phyloP scores from a whole-genome alignment of 2,329 filamentous ascomycete genomes.

The Fusarium tjaetaba region DNA sequence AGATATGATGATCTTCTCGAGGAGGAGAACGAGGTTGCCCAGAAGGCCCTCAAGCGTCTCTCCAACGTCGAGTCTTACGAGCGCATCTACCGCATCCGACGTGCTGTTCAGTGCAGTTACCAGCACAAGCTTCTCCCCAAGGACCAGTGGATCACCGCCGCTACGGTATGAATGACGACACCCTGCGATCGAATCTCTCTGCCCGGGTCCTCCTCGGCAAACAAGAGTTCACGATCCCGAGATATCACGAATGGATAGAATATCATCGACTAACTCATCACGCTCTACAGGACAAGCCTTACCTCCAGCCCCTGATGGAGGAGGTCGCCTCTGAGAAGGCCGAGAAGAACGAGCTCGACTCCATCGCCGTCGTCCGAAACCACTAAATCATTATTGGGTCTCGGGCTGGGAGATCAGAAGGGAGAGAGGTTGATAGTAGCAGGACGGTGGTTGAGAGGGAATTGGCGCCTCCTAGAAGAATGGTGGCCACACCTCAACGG shows the following conservation, averaged over 20 bases:
- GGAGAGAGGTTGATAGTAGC: constrained; percentile 20
- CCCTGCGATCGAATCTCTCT: neutral
- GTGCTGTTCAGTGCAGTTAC: constrained; percentile 83
- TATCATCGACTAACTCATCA: constrained; percentile 28
- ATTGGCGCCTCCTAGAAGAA: constrained; percentile 36
- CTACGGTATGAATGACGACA: constrained; percentile 54
- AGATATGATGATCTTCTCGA: constrained; percentile 95
- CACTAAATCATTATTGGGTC: constrained; percentile 49
- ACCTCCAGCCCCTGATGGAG: constrained; percentile 64
- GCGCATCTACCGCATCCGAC: constrained; percentile 95
- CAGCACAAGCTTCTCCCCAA: constrained; percentile 72
- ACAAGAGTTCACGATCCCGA: constrained; percentile 27
- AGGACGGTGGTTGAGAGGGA: constrained; percentile 37
- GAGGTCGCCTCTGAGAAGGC: constrained; percentile 60
- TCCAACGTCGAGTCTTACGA: constrained; percentile 92
- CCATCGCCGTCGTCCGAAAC: constrained; percentile 61
- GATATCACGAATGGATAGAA: constrained; percentile 11
- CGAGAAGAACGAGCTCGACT: constrained; percentile 64
- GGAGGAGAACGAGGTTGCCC: constrained; percentile 89
- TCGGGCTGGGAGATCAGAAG: constrained; percentile 12
- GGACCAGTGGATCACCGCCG: constrained; percentile 67
- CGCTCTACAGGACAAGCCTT: constrained; percentile 58
- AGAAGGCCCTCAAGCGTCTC: constrained; percentile 90
- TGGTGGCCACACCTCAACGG: constrained; percentile 37
- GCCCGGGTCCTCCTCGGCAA: constrained; percentile 31